Conservation (phyloP, 352 stramenopile species). For the Pythium pectinolyticum region DNA sequence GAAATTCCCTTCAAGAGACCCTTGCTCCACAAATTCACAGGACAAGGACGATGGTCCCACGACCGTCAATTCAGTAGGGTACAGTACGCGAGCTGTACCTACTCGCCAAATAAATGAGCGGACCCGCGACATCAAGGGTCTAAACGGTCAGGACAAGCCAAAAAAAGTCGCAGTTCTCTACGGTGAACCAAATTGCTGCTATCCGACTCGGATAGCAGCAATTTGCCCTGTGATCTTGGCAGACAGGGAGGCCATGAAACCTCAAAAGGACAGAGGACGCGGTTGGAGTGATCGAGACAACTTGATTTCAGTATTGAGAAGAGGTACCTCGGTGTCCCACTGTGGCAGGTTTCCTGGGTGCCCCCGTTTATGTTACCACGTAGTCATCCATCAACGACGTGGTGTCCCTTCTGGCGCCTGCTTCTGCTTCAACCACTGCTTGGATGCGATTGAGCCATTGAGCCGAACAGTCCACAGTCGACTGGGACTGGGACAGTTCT, state of each 20-base stretch:
- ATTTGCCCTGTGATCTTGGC: neutral
- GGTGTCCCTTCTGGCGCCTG: neutral
- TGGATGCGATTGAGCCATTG: neutral
- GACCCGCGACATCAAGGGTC: too few species aligned
- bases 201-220: too few species aligned
- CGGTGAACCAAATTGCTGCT: too few species aligned
- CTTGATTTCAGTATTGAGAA: neutral
- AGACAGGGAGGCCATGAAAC: neutral
- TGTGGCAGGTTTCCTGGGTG: neutral
- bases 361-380: neutral
- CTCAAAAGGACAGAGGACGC: neutral
- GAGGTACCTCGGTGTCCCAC: neutral
- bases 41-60: too few species aligned
- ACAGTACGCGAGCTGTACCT: too few species aligned
- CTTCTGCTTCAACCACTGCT: neutral
- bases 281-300: neutral
- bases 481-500: neutral
- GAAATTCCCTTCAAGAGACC: neutral
- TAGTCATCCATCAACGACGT: conserved; percentile 4
- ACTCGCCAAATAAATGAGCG: too few species aligned
- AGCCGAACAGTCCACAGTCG: neutral
- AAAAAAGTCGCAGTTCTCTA: too few species aligned
- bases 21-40: too few species aligned
- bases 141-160: too few species aligned
- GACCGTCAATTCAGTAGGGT: too few species aligned